Evolutionary conservation across 495 filamentous ascomycete species (phyloP).

Genomic region (Hyaloscypha finlandica): DNA sequence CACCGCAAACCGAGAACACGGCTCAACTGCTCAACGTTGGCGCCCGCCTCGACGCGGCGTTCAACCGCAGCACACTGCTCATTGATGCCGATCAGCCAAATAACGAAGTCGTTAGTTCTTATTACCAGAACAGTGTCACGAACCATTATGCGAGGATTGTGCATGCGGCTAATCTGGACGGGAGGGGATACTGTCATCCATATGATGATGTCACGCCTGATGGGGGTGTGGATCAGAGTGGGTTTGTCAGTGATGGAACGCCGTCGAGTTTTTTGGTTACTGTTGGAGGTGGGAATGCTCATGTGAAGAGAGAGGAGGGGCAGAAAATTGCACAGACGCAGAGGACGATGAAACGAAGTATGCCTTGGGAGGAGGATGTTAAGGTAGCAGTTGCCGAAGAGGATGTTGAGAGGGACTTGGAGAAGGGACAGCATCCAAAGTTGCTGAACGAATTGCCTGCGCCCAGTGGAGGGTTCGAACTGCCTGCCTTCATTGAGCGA

Average conservation of each 20-base stretch:
- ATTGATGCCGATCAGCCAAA: constrained; percentile 50
- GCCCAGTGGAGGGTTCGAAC: constrained; percentile 4
- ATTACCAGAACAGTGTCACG: constrained; percentile 58
- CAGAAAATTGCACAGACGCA: not conserved
- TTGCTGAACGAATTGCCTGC: constrained; percentile 13
- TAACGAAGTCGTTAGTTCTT: constrained; percentile 41
- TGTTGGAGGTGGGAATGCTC: constrained; percentile 54
- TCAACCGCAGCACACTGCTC: constrained; percentile 67
- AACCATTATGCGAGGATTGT: constrained; percentile 73
- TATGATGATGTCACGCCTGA: constrained; percentile 72
- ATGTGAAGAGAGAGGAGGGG: constrained; percentile 1
- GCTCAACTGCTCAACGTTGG: constrained; percentile 51
- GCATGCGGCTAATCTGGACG: constrained; percentile 61
- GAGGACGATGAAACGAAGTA: constrained; percentile 14
- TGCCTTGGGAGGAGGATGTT: constrained; percentile 8
- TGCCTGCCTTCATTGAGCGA: constrained; percentile 7
- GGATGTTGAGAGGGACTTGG: constrained; percentile 16
- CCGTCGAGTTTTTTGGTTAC: constrained; percentile 62
- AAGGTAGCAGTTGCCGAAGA: not conserved
- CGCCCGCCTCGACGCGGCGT: constrained; percentile 66
- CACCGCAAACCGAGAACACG: constrained; percentile 37
- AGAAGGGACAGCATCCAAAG: constrained; percentile 20
- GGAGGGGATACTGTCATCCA: constrained; percentile 71
- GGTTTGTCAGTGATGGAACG: constrained; percentile 58
- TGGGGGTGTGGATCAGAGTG: constrained; percentile 60